A percentile compares a stretch with the other conserved stretches of the same genome.
Conservation (phyloP, 805 yeast species). For the Komagataella kurtzmanii region DNA sequence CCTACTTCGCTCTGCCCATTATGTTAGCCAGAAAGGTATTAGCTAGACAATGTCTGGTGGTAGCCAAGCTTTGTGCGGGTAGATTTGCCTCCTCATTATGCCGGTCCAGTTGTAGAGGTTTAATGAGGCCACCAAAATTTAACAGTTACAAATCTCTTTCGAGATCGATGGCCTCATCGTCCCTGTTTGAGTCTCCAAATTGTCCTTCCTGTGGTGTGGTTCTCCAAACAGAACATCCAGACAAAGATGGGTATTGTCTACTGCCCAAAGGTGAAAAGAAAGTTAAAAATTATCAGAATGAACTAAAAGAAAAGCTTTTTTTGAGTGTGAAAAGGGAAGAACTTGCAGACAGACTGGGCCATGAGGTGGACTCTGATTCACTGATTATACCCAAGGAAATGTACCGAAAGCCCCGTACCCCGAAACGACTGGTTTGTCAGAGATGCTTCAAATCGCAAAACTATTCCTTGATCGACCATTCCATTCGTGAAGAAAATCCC, state of each 20-base stretch:
- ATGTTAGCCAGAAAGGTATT: neutral
- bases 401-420: neutral
- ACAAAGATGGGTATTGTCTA: constrained; percentile 28
- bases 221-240: constrained; percentile 27
- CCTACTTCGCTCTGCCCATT: neutral
- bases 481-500: constrained; percentile 19
- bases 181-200: neutral
- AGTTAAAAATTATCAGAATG: neutral
- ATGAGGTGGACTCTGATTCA: neutral
- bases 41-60: neutral
- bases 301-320: constrained; percentile 25
- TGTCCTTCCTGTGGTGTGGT: constrained; percentile 49
- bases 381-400: constrained; percentile 1
- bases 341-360: neutral
- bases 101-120: neutral
- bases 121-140: neutral
- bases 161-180: neutral
- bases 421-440: constrained; percentile 25
- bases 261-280: neutral
- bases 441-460: constrained; percentile 42
- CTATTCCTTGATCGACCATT: constrained; percentile 23
- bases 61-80: neutral
- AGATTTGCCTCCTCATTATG: neutral
- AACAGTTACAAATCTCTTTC: neutral
- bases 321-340: constrained; percentile 3